phyloP scores from a whole-genome alignment of 495 filamentous ascomycete species.

The Lepidopterella palustris region DNA sequence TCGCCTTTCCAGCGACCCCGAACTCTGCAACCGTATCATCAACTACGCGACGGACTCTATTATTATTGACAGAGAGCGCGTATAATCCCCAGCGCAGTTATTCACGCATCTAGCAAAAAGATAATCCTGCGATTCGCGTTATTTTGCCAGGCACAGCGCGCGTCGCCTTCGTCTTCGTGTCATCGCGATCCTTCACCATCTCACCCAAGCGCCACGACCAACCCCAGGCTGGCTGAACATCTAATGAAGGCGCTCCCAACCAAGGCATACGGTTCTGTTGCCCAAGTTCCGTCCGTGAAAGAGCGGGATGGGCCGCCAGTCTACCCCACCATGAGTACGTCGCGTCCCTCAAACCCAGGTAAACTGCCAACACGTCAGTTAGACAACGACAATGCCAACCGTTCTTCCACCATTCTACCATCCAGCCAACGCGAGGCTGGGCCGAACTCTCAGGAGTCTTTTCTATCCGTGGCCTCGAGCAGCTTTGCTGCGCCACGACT shows the following conservation, averaged over 20 bases:
- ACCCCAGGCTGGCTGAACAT: background rate
- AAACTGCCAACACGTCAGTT: background rate
- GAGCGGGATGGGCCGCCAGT: background rate
- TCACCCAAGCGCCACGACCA: background rate
- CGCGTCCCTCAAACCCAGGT: background rate
- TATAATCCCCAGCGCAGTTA: background rate
- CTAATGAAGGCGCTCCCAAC: background rate
- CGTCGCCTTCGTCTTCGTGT: background rate
- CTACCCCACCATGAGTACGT: background rate
- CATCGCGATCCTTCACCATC: background rate
- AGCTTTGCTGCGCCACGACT: conserved; percentile 10
- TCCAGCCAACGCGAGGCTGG: background rate
- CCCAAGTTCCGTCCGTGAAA: background rate
- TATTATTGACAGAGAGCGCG: background rate
- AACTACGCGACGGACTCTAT: background rate
- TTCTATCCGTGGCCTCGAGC: conserved; percentile 15
- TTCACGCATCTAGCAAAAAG: background rate
- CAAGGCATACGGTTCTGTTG: background rate
- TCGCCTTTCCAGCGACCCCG: background rate
- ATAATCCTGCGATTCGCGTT: background rate
- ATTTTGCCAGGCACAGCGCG: background rate
- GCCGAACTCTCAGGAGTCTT: conserved; percentile 27
- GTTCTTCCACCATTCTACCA: background rate
- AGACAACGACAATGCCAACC: background rate
- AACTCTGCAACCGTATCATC: background rate